Conservation (phyloP, 1,284 basidiomycete species). For the Ustilago sp. region DNA sequence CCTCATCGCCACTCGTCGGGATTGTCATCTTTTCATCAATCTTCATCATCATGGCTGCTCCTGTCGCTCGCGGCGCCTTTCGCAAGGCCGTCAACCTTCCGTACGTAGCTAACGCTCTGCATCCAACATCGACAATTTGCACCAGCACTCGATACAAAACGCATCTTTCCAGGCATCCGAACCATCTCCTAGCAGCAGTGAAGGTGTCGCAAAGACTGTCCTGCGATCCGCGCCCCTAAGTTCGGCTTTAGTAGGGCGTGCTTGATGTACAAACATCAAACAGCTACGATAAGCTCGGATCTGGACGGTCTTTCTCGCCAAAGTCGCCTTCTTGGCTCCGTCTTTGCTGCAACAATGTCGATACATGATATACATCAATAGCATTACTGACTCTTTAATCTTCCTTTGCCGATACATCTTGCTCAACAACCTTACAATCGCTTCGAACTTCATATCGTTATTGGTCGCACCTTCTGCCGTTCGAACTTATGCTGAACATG, state of each 20-base stretch:
- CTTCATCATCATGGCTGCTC: constrained; percentile 53
- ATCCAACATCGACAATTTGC: neutral
- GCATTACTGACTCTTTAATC: constrained; percentile 14
- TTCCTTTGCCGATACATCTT: neutral
- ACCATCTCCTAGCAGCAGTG: neutral
- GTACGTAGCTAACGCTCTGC: constrained; percentile 39
- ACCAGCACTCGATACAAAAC: neutral
- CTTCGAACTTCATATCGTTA: neutral
- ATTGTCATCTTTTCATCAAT: constrained; percentile 23
- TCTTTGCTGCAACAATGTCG: neutral
- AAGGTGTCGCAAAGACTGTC: neutral
- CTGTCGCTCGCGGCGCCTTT: constrained; percentile 59
- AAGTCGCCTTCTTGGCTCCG: neutral
- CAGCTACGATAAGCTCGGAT: neutral
- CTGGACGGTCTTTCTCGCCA: neutral
- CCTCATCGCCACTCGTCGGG: constrained; percentile 28
- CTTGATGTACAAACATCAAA: neutral
- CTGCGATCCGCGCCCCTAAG: neutral
- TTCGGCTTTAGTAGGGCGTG: neutral
- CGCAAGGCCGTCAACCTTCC: constrained; percentile 79
- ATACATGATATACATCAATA: neutral
- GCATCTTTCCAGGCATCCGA: neutral
- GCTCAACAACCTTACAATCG: neutral
- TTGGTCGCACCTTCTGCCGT: neutral
- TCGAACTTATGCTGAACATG: neutral